Base-by-base conservation (phyloP, 257 asterid species). In the Mentha longifolia region DNA sequence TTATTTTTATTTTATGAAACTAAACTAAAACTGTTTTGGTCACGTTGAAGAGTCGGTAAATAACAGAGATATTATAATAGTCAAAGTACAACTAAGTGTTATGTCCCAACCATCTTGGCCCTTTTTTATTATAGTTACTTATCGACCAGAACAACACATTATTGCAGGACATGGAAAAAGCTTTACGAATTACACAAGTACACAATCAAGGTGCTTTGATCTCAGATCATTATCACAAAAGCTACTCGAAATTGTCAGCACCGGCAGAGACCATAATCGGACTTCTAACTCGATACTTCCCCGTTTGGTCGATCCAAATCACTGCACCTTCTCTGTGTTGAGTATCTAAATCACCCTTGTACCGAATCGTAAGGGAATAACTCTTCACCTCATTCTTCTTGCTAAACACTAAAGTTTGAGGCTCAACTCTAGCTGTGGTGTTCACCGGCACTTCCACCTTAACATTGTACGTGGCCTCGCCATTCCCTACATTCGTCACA, bases 361-460 rank as follows among this genome's bases (percentile, higher is more conserved):
- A 82, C 57, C 77, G 77, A 61, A 82, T 65, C 7, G 73, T 76
- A 30, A 82, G n/a, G 9, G 75, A 42, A 65, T 75, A 82, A 45
- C 83, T 82, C 75, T 19, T 51, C 71, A 64, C 76, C 81, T 82
- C 84, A 39, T 78, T 20, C 49, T 79, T 78, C 77, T 75, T 78
- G 0, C 19, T 9, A 28, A 81, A 81, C 15, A 71, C 81, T 9
- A 81, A 54, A 0, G 45, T 76, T 20, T 47, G 59, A 1, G 83
- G 83, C 33, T 39, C 41, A 33, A 81, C 49, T 43, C 65, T 71
- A 33, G 67, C 35, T 7, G 74, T 73, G 2, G 77, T 65, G 28
- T 75, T 77, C 72, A 9, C 61, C 7, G 85, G 85, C 12, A 19
- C 41, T 46, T 69, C 76, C 49, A 80, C 15, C 61, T 52, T 69